Percentiles rank a stretch among this genome's conserved stretches.
These are phyloP conservation scores for Dittrichia graveolens DNA, from an alignment of 129 eudicot genomes.

Conservation along the genomic window DNA sequence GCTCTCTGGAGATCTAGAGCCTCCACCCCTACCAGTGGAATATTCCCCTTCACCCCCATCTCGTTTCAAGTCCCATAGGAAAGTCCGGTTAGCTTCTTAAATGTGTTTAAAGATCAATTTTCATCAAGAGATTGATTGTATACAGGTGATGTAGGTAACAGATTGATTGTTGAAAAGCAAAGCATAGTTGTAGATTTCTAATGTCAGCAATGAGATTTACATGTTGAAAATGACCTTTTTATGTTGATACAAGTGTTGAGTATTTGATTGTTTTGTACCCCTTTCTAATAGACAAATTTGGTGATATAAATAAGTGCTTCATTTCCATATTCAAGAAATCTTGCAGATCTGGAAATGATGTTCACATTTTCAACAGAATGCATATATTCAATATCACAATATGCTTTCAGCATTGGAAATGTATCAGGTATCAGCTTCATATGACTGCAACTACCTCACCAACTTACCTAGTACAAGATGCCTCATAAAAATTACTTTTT, in stretches of 20 bases:
- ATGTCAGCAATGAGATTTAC: conserved; percentile 35
- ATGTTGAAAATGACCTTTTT: conserved; percentile 24
- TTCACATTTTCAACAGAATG: not conserved
- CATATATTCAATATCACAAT: not conserved
- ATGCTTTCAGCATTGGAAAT: not conserved
- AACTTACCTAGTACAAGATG: not conserved
- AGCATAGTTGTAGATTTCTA: conserved; percentile 32
- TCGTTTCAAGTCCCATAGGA: conserved; percentile 66
- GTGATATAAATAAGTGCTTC: conserved; percentile 5
- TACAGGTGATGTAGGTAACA: conserved; percentile 42
- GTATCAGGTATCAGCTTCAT: not conserved
- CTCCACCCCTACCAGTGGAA: conserved; percentile 75
- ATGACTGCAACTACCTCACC: too few species aligned
- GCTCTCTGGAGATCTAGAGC: conserved; percentile 73
- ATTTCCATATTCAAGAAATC: conserved; percentile 9
- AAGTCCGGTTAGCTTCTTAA: conserved; percentile 53
- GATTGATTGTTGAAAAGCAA: conserved; percentile 23
- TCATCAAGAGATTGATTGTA: conserved; percentile 17
- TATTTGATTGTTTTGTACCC: not conserved
- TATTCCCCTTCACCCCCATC: conserved; percentile 76
- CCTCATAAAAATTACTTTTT: not conserved
- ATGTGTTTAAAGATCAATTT: conserved; percentile 16
- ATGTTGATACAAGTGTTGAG: conserved; percentile 24
- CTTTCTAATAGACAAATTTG: conserved; percentile 22
- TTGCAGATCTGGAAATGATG: not conserved